Evolutionary conservation across 257 asterid species (phyloP).

Genomic region (Scutellaria baicalensis): DNA sequence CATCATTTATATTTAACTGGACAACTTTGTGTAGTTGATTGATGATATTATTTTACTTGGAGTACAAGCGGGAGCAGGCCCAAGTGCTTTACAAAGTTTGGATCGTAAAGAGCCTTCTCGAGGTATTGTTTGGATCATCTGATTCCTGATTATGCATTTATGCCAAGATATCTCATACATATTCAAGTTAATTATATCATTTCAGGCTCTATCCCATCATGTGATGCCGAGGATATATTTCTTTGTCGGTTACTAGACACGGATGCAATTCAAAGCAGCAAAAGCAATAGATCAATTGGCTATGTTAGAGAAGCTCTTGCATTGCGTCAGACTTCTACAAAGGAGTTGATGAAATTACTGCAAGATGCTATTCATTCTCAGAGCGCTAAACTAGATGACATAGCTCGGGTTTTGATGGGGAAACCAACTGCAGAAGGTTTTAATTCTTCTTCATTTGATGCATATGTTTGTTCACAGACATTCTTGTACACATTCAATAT

Average conservation of each 20-base stretch:
- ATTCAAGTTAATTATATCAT: conserved; percentile 19
- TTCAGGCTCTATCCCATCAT: conserved; percentile 71
- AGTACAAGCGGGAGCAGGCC: conserved; percentile 60
- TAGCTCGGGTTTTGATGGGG: conserved; percentile 42
- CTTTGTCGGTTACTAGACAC: conserved; percentile 66
- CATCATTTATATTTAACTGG: conserved; percentile 9
- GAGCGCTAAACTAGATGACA: conserved; percentile 51
- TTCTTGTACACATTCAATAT: not conserved
- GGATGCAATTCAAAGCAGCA: conserved; percentile 29
- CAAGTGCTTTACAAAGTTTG: conserved; percentile 44
- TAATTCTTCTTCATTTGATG: conserved; percentile 19
- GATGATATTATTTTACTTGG: conserved; percentile 76
- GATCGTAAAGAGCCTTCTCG: conserved; percentile 55
- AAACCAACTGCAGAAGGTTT: conserved; percentile 75
- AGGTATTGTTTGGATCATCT: conserved; percentile 38
- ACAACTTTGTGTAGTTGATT: conserved; percentile 47
- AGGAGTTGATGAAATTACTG: conserved; percentile 64
- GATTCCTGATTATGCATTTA: not conserved
- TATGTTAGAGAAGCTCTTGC: conserved; percentile 57
- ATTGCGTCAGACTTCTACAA: conserved; percentile 59
- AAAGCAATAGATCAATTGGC: conserved; percentile 33
- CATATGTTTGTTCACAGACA: not conserved
- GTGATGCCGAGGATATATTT: conserved; percentile 83
- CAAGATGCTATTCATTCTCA: conserved; percentile 63
- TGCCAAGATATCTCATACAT: not conserved